phyloP scores from a whole-genome alignment of 1,284 basidiomycete genomes.

The Rhodotorula sp. region DNA sequence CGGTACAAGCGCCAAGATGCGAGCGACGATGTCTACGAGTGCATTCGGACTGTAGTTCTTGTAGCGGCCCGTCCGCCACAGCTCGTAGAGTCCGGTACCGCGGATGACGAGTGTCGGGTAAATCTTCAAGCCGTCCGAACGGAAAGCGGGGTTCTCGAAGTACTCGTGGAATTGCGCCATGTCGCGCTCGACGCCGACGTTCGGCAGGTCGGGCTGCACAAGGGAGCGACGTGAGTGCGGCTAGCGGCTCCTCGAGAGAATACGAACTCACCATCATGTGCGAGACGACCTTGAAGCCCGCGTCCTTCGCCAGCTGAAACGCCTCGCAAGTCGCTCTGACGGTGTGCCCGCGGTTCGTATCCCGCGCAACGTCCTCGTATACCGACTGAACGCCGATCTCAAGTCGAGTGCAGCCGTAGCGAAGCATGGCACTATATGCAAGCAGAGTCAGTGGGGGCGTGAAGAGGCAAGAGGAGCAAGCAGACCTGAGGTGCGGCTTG shows the following conservation, averaged over 20 bases:
- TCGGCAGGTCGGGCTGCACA: constrained; percentile 67
- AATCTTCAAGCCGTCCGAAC: constrained; percentile 96
- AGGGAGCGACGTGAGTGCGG: not conserved
- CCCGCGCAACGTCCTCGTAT: constrained; percentile 97
- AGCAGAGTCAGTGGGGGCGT: not conserved
- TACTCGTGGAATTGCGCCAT: constrained; percentile 98
- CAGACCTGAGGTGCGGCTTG: constrained; percentile 84
- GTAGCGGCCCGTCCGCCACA: constrained; percentile 57
- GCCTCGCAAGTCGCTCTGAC: constrained; percentile 96
- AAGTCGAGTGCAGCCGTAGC: constrained; percentile 96
- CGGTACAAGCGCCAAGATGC: constrained; percentile 93
- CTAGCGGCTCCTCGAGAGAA: not conserved
- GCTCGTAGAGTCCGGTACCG: constrained; percentile 74
- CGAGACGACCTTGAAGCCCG: constrained; percentile 98
- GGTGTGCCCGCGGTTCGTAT: constrained; percentile 93
- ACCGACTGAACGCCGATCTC: constrained; percentile 99
- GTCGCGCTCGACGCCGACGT: constrained; percentile 94
- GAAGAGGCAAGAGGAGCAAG: not conserved
- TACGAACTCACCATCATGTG: constrained; percentile 79
- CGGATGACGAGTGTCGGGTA: constrained; percentile 98
- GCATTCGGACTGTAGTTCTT: constrained; percentile 99
- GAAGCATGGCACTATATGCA: constrained; percentile 84
- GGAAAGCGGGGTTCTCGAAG: constrained; percentile 97
- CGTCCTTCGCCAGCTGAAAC: constrained; percentile 97
- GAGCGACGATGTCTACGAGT: constrained; percentile 92